Conservation (phyloP, 495 filamentous ascomycete species). For the Amniculicola lignicola region DNA sequence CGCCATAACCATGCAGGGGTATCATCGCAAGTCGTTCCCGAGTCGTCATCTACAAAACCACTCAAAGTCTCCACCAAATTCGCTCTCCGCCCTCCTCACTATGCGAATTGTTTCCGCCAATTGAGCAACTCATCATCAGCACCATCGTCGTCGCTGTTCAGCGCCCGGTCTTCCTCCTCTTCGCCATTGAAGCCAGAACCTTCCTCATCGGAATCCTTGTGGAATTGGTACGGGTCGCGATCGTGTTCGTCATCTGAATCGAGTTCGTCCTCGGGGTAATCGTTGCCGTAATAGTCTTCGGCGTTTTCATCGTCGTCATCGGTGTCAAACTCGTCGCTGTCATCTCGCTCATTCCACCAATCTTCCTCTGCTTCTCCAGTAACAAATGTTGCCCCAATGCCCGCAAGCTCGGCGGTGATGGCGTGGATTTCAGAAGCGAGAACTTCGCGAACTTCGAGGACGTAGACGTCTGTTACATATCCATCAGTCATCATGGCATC, state of each 20-base stretch:
- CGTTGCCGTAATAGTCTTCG: constrained; percentile 63
- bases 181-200: constrained; percentile 56
- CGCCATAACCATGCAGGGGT: too few species aligned
- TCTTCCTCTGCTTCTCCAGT: constrained; percentile 55
- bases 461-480: constrained; percentile 64
- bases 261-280: constrained; percentile 66
- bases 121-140: constrained; percentile 9
- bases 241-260: constrained; percentile 57
- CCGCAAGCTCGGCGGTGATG: neutral
- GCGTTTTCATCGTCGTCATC: constrained; percentile 45
- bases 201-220: constrained; percentile 53
- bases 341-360: constrained; percentile 60
- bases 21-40: too few species aligned
- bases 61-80: too few species aligned
- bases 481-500: constrained; percentile 44
- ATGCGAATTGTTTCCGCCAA: neutral
- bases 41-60: too few species aligned
- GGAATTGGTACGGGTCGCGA: constrained; percentile 50
- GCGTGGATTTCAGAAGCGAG: constrained; percentile 1
- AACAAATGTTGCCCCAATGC: constrained; percentile 59
- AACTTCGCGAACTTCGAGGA: constrained; percentile 42
- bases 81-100: too few species aligned
- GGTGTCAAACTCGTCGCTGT: constrained; percentile 51
- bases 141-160: constrained; percentile 49
- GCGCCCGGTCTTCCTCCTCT: too few species aligned